Conservation (phyloP, 2,329 filamentous ascomycete species). For the Cladosporium sp. region DNA sequence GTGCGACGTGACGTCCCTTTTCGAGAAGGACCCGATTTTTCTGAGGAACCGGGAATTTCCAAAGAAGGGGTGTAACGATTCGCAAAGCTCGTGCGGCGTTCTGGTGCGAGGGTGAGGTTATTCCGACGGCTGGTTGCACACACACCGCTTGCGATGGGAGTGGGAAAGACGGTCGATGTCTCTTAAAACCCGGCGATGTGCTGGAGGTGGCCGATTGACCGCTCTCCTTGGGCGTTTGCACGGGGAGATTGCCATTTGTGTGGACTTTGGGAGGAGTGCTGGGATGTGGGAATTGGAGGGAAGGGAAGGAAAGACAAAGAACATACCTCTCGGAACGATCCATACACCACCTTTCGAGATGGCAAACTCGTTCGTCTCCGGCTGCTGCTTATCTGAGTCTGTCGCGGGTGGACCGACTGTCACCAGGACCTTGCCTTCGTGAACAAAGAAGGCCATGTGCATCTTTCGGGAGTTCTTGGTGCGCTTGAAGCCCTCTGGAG, state of each 20-base stretch:
- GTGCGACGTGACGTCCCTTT: constrained; percentile 5
- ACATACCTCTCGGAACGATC: constrained; percentile 89
- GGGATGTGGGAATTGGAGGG: not conserved
- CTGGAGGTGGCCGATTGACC: not conserved
- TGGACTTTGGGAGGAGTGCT: too few relatives aligned
- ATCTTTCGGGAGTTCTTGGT: constrained; percentile 92
- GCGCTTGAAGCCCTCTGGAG: constrained; percentile 76
- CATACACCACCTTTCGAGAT: constrained; percentile 86
- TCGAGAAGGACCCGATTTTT: not conserved
- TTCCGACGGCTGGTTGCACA: constrained; percentile 12
- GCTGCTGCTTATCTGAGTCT: not conserved
- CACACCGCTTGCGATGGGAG: constrained; percentile 6
- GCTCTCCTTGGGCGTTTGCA: not conserved
- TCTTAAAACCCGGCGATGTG: not conserved
- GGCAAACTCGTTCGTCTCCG: constrained; percentile 66
- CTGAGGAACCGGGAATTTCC: too few relatives aligned
- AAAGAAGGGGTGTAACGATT: not conserved
- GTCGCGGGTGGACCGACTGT: constrained; percentile 50
- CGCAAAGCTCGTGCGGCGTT: constrained; percentile 12
- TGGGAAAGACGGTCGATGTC: not conserved
- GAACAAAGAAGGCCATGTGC: constrained; percentile 96
- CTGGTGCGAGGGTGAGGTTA: constrained; percentile 11
- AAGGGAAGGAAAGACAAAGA: constrained; percentile 16
- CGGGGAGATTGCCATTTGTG: not conserved
- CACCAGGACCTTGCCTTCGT: constrained; percentile 75